Evolutionary conservation across 2,329 filamentous ascomycete species (phyloP).

Genomic region (Xylariomycetidae sp.): DNA sequence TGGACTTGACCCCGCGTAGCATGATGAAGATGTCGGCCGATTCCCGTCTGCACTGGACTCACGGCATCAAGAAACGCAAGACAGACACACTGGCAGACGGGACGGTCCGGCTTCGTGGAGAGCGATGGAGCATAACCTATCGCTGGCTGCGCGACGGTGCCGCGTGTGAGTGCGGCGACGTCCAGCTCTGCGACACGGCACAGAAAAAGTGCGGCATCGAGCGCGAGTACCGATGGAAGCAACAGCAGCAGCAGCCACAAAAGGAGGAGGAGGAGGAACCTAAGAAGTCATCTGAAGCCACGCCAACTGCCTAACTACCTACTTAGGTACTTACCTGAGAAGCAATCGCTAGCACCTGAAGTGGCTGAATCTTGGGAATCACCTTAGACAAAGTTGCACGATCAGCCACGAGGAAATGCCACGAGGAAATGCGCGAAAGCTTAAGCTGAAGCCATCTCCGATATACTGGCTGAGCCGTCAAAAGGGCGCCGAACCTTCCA

Average conservation of each 20-base stretch:
- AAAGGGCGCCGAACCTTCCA: no score
- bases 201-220: constrained; percentile 39
- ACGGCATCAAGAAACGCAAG: constrained; percentile 48
- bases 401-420: no score
- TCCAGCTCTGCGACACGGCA: constrained; percentile 45
- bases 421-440: no score
- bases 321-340: no score
- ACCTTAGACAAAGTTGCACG: no score
- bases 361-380: no score
- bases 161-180: constrained; percentile 44
- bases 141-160: constrained; percentile 42
- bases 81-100: constrained; percentile 43
- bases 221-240: constrained; percentile 45
- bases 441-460: no score
- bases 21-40: constrained; percentile 47
- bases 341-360: no score
- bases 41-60: constrained; percentile 48
- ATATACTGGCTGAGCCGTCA: no score
- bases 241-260: constrained; percentile 4
- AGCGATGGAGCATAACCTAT: constrained; percentile 52
- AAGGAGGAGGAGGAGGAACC: background rate
- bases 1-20: constrained; percentile 42
- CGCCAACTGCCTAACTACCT: no score
- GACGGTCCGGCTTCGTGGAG: constrained; percentile 32
- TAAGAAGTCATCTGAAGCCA: no score